phyloP scores from a whole-genome alignment of 805 yeast genomes.

The Blastobotrys peoriensis region DNA sequence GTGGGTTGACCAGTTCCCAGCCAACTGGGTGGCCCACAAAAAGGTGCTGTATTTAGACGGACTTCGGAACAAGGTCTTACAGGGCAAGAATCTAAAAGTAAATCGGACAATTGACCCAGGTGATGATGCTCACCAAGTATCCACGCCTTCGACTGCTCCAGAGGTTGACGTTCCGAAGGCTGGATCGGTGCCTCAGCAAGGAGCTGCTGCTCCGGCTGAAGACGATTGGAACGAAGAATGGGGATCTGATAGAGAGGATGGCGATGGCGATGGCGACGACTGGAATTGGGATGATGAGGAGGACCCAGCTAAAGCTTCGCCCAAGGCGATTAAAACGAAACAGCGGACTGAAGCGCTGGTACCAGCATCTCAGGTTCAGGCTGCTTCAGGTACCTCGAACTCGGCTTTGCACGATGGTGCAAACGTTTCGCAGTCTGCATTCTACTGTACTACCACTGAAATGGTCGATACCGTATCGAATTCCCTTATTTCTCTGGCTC shows the following conservation, averaged over 20 bases:
- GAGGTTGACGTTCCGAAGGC: not conserved
- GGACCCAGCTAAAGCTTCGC: no score
- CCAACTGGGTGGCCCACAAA: constrained; percentile 19
- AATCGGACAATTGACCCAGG: not conserved
- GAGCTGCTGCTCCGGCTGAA: not conserved
- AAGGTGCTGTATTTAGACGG: constrained; percentile 14
- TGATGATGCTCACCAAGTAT: not conserved
- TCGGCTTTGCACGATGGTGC: no score
- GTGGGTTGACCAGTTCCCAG: constrained; percentile 17
- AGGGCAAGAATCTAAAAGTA: not conserved
- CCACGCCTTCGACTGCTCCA: not conserved
- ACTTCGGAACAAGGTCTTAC: constrained; percentile 8
- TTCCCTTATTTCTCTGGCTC: constrained; percentile 5
- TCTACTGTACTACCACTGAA: not conserved
- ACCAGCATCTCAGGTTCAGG: not conserved
- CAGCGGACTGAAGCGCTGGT: not conserved
- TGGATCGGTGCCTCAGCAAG: not conserved
- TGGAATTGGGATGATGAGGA: constrained; percentile 25
- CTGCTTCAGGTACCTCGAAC: not conserved
- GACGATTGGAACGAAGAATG: constrained; percentile 18
- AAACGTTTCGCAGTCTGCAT: not conserved
- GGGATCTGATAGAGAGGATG: constrained; percentile 17
- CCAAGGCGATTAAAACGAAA: no score
- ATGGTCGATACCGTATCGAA: constrained; percentile 6
- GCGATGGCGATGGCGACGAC: constrained; percentile 10